Evolutionary conservation across 176 grass and related monocot genomes (phyloP).

Genomic region (Eragrostis nindensis): DNA sequence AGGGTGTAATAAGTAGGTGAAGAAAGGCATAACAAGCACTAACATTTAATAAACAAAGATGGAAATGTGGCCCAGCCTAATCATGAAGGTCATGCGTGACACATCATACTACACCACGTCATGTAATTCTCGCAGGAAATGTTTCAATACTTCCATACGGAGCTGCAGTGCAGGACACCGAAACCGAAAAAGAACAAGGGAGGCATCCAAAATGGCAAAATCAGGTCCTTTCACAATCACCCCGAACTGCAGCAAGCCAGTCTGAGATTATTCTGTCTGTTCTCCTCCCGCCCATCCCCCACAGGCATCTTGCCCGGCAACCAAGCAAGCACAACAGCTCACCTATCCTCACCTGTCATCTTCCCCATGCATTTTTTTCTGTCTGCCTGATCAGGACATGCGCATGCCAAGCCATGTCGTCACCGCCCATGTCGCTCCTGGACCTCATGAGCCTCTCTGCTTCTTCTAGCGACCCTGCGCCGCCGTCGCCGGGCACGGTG

Average conservation of each 20-base stretch:
- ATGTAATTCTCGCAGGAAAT: not conserved
- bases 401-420: not conserved
- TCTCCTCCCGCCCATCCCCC: constrained; percentile 39
- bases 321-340: constrained; percentile 61
- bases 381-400: constrained; percentile 20
- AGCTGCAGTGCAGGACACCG: not conserved
- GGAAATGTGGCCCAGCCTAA: not conserved
- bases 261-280: constrained; percentile 37
- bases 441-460: constrained; percentile 49
- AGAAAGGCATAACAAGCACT: no score
- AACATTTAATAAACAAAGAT: no score
- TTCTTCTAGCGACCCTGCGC: not conserved
- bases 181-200: not conserved
- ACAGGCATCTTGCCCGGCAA: constrained; percentile 37
- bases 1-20: no score
- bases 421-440: constrained; percentile 21
- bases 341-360: constrained; percentile 29
- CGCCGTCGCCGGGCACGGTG: not conserved
- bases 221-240: constrained; percentile 7
- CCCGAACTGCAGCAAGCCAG: constrained; percentile 14
- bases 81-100: not conserved
- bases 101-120: not conserved
- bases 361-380: constrained; percentile 38
- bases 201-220: no score
- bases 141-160: not conserved